Conservation (phyloP, 257 asterid genomes). For the Nicotiana noctiflora region DNA sequence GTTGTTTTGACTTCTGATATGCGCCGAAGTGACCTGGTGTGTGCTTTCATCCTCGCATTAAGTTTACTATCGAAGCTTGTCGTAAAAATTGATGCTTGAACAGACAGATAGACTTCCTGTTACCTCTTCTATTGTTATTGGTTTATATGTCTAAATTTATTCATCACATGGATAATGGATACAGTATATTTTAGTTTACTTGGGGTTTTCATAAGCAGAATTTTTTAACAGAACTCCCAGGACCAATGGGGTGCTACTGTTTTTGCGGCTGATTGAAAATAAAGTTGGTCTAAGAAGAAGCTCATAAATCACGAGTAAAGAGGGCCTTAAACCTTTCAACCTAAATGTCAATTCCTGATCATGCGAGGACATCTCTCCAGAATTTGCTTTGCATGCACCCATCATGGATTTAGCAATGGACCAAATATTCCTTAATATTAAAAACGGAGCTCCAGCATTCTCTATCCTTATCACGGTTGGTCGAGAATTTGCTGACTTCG, state of each 20-base stretch:
- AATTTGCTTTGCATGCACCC: background rate
- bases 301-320: background rate
- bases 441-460: background rate
- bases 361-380: background rate
- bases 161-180: background rate
- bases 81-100: background rate
- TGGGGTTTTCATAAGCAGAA: background rate
- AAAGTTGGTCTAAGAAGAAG: background rate
- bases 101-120: background rate
- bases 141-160: background rate
- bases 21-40: constrained; percentile 90
- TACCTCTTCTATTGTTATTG: background rate
- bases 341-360: background rate
- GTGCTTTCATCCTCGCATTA: constrained; percentile 10
- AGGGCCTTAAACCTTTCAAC: background rate
- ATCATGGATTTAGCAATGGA: background rate
- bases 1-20: constrained; percentile 84
- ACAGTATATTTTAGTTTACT: background rate
- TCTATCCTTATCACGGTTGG: background rate
- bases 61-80: background rate
- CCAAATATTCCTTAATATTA: background rate
- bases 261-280: background rate
- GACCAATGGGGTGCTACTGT: background rate
- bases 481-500: background rate
- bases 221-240: background rate